phyloP scores from a whole-genome alignment of 2,329 filamentous ascomycete species.

The Penicillium sp. region DNA sequence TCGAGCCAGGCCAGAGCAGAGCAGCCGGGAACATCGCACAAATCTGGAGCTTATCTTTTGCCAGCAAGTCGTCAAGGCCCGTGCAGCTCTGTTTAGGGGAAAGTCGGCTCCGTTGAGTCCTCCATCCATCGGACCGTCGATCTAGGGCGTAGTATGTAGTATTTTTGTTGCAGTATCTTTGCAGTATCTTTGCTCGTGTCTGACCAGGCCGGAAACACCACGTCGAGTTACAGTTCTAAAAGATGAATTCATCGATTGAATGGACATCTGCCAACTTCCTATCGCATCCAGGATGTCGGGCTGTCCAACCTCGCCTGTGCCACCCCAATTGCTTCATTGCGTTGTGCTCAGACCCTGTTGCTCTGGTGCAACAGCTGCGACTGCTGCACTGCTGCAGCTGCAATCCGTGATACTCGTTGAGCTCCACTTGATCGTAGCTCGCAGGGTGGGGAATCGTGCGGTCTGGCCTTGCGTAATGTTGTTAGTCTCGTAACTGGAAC shows the following conservation, averaged over 20 bases:
- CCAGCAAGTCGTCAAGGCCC: neutral
- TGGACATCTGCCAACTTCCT: too few species aligned
- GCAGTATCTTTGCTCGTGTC: too few species aligned
- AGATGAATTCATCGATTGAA: too few species aligned
- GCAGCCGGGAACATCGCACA: too few species aligned
- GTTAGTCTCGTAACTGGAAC: neutral
- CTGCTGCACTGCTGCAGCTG: too few species aligned
- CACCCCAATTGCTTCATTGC: neutral
- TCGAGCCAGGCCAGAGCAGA: neutral
- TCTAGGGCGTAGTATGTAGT: constrained; percentile 1
- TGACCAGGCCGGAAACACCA: too few species aligned
- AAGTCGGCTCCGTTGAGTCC: constrained; percentile 4
- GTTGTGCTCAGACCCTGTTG: constrained; percentile 1
- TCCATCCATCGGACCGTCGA: constrained; percentile 13
- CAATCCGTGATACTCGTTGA: neutral
- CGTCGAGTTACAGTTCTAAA: too few species aligned
- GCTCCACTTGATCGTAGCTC: neutral
- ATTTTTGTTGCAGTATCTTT: too few species aligned
- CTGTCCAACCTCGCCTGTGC: too few species aligned
- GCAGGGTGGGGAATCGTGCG: constrained; percentile 5
- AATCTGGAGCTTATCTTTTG: constrained; percentile 11
- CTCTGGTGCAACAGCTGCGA: too few species aligned
- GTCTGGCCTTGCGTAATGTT: constrained; percentile 13
- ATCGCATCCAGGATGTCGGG: too few species aligned
- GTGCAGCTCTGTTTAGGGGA: constrained; percentile 5